phyloP scores from a whole-genome alignment of 1,139 yeast species.

The Kodamaea derodonti region DNA sequence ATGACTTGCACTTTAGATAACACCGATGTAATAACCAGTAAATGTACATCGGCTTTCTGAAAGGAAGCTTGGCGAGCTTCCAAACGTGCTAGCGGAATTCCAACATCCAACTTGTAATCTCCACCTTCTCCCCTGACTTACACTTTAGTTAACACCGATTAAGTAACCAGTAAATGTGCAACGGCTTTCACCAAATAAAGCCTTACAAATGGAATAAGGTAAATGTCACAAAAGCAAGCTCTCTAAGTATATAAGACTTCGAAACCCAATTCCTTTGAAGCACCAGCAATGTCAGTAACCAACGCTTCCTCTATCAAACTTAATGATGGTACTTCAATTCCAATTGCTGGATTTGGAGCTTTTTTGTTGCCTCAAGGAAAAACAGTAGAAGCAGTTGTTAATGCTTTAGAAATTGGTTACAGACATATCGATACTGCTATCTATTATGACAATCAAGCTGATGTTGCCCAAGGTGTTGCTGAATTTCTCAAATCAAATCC shows the following conservation, averaged over 20 bases:
- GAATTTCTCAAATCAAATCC: constrained; percentile 42
- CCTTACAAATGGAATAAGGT: too few species aligned
- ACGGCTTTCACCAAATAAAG: too few species aligned
- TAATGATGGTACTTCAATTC: constrained; percentile 36
- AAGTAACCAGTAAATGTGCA: too few species aligned
- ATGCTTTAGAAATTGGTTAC: constrained; percentile 57
- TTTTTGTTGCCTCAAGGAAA: constrained; percentile 24
- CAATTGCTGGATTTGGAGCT: constrained; percentile 40
- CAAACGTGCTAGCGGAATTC: too few species aligned
- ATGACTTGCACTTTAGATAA: too few species aligned
- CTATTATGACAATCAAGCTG: constrained; percentile 18
- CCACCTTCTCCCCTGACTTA: too few species aligned
- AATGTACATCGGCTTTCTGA: too few species aligned
- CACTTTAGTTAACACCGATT: too few species aligned
- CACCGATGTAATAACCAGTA: too few species aligned
- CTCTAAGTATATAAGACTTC: background rate
- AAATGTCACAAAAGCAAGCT: too few species aligned
- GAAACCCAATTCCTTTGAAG: constrained; percentile 4
- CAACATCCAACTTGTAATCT: too few species aligned
- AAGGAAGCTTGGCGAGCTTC: too few species aligned
- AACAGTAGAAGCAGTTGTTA: constrained; percentile 27
- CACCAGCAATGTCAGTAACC: constrained; percentile 28
- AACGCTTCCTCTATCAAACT: constrained; percentile 27
- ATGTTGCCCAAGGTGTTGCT: constrained; percentile 31
- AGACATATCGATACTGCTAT: constrained; percentile 66